A percentile compares a stretch with the other conserved stretches of the same genome.
These are phyloP conservation scores for Mycena belliarum DNA, from an alignment of 768 basidiomycete genomes.

Conservation along the genomic window DNA sequence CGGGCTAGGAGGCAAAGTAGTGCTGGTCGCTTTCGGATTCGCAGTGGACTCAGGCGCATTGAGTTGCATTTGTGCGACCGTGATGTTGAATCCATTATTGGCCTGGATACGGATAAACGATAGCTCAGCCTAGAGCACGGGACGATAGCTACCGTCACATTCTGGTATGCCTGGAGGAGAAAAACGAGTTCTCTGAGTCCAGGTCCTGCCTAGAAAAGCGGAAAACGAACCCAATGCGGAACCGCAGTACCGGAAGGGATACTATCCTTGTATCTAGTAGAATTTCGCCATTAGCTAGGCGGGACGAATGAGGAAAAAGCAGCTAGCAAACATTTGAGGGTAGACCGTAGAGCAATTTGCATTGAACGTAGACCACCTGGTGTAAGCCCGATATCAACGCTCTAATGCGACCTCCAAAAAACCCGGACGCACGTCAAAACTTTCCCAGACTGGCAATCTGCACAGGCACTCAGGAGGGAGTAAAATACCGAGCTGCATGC, in stretches of 20 bases:
- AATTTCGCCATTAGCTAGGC: constrained; percentile 13
- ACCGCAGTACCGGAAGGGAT: constrained; percentile 46
- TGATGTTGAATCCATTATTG: constrained; percentile 34
- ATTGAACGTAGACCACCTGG: constrained; percentile 51
- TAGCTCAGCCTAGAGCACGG: too few species aligned
- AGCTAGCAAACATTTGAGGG: constrained; percentile 29
- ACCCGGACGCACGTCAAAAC: constrained; percentile 33
- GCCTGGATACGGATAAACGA: too few species aligned
- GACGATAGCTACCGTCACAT: constrained; percentile 36
- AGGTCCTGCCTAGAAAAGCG: too few species aligned
- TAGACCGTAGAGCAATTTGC: constrained; percentile 48
- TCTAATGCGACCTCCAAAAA: neutral
- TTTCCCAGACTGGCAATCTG: constrained; percentile 43
- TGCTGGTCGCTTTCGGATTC: constrained; percentile 25
- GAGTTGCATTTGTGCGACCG: constrained; percentile 28
- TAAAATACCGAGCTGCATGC: constrained; percentile 55
- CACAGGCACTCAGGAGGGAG: constrained; percentile 53
- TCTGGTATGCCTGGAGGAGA: constrained; percentile 49
- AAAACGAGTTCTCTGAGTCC: too few species aligned
- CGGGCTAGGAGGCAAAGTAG: constrained; percentile 3
- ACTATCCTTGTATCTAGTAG: constrained; percentile 32
- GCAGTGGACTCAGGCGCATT: constrained; percentile 38
- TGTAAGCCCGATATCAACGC: neutral
- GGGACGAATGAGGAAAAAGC: neutral
- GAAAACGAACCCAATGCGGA: constrained; percentile 36